Evolutionary conservation across 805 yeast species (phyloP).

Genomic region (Kuraishia floccosa): DNA sequence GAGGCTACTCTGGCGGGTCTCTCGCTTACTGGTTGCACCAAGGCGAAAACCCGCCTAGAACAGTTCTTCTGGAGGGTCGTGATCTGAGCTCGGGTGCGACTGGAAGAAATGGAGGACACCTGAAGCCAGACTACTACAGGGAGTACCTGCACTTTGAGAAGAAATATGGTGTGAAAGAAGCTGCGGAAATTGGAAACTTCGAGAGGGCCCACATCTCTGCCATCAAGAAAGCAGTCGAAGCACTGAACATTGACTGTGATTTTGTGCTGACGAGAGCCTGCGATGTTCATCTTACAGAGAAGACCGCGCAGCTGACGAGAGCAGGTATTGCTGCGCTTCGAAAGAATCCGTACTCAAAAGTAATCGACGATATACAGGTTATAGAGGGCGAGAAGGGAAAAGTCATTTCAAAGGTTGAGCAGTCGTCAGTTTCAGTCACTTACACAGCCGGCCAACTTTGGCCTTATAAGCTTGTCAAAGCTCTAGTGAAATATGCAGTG

Average conservation of each 20-base stretch:
- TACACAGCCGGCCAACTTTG: slow-evolving; percentile 32
- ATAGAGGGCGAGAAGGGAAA: slow-evolving; percentile 18
- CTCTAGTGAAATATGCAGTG: slow-evolving; percentile 18
- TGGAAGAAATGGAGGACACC: slow-evolving; percentile 33
- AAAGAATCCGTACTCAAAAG: slow-evolving; percentile 14
- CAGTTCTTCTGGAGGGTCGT: slow-evolving; percentile 22
- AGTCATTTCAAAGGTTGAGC: slow-evolving; percentile 16
- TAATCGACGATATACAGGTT: slow-evolving; percentile 17
- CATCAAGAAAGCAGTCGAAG: slow-evolving; percentile 20
- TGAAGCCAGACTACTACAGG: slow-evolving; percentile 18
- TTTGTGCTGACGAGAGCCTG: slow-evolving; percentile 17
- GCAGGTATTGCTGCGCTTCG: slow-evolving; percentile 10
- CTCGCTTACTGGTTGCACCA: slow-evolving; percentile 12
- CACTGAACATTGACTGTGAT: slow-evolving; percentile 16
- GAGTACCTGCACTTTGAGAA: background rate
- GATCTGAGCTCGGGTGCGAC: slow-evolving; percentile 28
- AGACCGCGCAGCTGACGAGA: slow-evolving; percentile 7
- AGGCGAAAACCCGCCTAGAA: background rate
- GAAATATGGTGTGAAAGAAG: slow-evolving; percentile 11
- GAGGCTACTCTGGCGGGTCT: slow-evolving; percentile 34
- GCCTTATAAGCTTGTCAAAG: slow-evolving; percentile 27
- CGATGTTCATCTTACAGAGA: slow-evolving; percentile 12
- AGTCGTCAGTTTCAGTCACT: slow-evolving; percentile 20
- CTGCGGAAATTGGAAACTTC: slow-evolving; percentile 21
- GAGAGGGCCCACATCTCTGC: slow-evolving; percentile 21